Evolutionary conservation across 108 stramenopile species (phyloP).

Genomic region (Cyclotella cryptica): DNA sequence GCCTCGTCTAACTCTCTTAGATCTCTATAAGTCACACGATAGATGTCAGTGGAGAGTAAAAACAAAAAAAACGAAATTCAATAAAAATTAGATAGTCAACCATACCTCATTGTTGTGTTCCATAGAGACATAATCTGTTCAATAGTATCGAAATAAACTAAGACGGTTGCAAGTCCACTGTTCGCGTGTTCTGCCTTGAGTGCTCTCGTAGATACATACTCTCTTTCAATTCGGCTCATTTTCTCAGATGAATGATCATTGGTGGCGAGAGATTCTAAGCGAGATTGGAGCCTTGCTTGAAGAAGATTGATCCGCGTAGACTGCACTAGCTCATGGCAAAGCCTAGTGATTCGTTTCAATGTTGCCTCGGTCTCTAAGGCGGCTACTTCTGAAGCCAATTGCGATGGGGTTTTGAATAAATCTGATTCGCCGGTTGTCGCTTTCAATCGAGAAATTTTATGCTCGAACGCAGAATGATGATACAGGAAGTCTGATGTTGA

Average conservation of each 20-base stretch:
- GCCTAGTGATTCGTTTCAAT: slow-evolving; percentile 28
- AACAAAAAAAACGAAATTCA: neutral
- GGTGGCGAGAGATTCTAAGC: slow-evolving; percentile 13
- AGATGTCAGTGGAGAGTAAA: neutral
- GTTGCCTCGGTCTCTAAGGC: slow-evolving; percentile 45
- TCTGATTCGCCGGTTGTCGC: neutral
- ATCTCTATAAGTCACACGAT: slow-evolving; percentile 17
- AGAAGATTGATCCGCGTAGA: slow-evolving; percentile 30
- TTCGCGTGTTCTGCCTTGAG: slow-evolving; percentile 20
- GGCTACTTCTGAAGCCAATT: slow-evolving; percentile 48
- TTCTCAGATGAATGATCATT: slow-evolving; percentile 34
- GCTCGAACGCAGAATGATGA: slow-evolving; percentile 1
- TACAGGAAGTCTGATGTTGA: slow-evolving; percentile 14
- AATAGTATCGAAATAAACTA: slow-evolving; percentile 27
- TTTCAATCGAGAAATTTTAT: slow-evolving; percentile 17
- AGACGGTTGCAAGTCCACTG: slow-evolving; percentile 23
- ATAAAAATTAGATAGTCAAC: neutral
- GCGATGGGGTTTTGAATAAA: slow-evolving; percentile 39
- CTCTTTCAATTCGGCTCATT: slow-evolving; percentile 24
- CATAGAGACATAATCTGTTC: slow-evolving; percentile 33
- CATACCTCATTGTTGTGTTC: slow-evolving; percentile 33
- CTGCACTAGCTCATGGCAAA: slow-evolving; percentile 17
- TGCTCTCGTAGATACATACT: slow-evolving; percentile 23
- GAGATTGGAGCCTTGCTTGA: slow-evolving; percentile 14
- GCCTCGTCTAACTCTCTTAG: slow-evolving; percentile 44